Evolutionary conservation across 306 rosid species (phyloP).

Genomic region (Cicer bijugum): DNA sequence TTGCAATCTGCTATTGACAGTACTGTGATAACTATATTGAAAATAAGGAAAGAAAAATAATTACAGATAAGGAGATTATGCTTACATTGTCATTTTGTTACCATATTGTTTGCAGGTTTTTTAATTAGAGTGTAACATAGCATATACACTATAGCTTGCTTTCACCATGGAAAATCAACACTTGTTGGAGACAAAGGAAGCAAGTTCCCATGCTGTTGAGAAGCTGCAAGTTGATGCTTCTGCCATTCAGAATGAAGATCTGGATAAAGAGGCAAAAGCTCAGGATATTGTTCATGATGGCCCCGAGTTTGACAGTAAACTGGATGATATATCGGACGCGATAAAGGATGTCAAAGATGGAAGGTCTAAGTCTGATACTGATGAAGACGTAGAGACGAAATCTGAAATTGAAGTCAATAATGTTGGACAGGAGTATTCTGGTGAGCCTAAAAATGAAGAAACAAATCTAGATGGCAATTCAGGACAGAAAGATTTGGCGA

Average conservation of each 20-base stretch:
- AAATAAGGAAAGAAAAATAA: not conserved
- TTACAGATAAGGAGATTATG: not conserved
- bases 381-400: conserved; percentile 38
- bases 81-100: not conserved
- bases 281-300: conserved; percentile 38
- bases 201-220: conserved; percentile 45
- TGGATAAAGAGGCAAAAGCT: conserved; percentile 46
- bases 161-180: conserved; percentile 54
- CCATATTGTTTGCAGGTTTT: conserved; percentile 39
- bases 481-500: conserved; percentile 35
- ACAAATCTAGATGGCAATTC: conserved; percentile 28
- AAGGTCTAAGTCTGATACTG: conserved; percentile 35
- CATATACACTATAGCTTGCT: conserved; percentile 38
- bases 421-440: conserved; percentile 35
- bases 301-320: conserved; percentile 23
- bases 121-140: conserved; percentile 17
- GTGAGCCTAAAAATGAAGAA: conserved; percentile 47
- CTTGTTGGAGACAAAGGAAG: conserved; percentile 38
- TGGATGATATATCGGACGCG: conserved; percentile 39
- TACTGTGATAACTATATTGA: not conserved
- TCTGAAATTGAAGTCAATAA: conserved; percentile 42
- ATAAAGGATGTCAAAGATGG: conserved; percentile 17
- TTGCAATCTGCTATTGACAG: not conserved
- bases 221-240: conserved; percentile 48
- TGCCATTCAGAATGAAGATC: conserved; percentile 43